These are phyloP conservation scores for Dendrobium catenatum DNA, from an alignment of 106 monocot genomes.

Conservation along the genomic window DNA sequence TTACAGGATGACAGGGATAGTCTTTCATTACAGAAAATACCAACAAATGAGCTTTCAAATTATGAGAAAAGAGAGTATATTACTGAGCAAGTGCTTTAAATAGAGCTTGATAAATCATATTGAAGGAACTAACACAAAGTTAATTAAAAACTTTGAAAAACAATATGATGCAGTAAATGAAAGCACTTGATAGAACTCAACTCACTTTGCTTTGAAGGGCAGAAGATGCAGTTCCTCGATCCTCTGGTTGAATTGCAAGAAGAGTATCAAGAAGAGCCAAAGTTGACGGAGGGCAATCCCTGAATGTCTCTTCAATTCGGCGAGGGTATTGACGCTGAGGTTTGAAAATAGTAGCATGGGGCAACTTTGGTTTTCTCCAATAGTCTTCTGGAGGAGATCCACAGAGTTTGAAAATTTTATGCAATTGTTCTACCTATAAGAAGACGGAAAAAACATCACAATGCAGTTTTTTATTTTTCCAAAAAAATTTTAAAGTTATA, in stretches of 20 bases:
- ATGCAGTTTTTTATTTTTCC: too few species aligned
- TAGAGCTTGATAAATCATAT: neutral
- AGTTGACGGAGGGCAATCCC: constrained; percentile 39
- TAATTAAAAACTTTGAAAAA: neutral
- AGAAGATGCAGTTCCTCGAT: constrained; percentile 52
- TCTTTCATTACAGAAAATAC: neutral
- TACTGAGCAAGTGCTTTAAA: neutral
- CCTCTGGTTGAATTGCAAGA: constrained; percentile 57
- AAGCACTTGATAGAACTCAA: neutral
- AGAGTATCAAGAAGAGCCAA: constrained; percentile 50
- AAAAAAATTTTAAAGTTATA: too few species aligned
- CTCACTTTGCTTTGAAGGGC: constrained; percentile 64
- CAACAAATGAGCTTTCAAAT: neutral
- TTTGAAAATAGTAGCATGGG: constrained; percentile 53
- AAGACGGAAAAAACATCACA: neutral
- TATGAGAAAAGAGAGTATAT: neutral
- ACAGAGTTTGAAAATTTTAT: constrained; percentile 73
- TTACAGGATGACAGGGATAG: neutral
- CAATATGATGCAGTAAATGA: neutral
- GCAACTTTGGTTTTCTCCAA: constrained; percentile 53
- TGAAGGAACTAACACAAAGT: neutral
- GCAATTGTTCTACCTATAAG: constrained; percentile 66
- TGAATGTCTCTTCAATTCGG: constrained; percentile 42
- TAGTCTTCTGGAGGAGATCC: constrained; percentile 69
- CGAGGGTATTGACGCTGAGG: constrained; percentile 48